Evolutionary conservation across 208 protist species (phyloP).

Genomic region (Balamuthia mandrillaris): DNA sequence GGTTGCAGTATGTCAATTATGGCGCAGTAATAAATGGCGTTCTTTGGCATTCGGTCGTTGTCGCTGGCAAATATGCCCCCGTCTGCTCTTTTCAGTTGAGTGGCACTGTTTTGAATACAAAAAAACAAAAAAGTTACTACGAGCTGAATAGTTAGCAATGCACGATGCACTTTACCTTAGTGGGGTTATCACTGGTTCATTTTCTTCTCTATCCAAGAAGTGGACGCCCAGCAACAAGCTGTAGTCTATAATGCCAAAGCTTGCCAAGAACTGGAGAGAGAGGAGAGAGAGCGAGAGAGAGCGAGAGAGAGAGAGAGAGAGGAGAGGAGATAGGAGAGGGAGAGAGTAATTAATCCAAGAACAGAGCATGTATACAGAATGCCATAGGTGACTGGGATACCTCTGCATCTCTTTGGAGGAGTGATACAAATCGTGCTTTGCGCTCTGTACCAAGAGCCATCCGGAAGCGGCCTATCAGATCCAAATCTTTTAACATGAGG

Average conservation of each 20-base stretch:
- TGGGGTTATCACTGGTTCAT: too few species aligned
- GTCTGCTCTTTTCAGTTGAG: background rate
- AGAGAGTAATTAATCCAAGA: too few species aligned
- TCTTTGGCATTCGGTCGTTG: background rate
- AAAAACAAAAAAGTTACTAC: too few species aligned
- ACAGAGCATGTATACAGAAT: background rate
- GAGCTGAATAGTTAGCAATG: too few species aligned
- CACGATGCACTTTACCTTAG: too few species aligned
- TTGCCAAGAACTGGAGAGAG: constrained; percentile 25
- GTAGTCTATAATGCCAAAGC: constrained; percentile 2
- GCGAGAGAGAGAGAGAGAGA: too few species aligned
- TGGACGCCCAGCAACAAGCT: constrained; percentile 13
- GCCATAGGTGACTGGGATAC: background rate
- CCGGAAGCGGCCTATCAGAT: background rate
- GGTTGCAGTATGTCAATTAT: constrained; percentile 31
- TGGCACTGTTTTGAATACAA: too few species aligned
- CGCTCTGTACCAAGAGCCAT: background rate
- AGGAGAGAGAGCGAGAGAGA: too few species aligned
- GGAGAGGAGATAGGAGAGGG: too few species aligned
- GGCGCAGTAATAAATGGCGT: constrained; percentile 4
- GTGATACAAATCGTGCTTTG: background rate
- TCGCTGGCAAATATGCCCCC: background rate
- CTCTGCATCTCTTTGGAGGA: background rate
- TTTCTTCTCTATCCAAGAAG: background rate
- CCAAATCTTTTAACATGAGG: constrained; percentile 15